Conservation (phyloP, 148 eudicot genomes). For the Rhododendron ferrugineum region DNA sequence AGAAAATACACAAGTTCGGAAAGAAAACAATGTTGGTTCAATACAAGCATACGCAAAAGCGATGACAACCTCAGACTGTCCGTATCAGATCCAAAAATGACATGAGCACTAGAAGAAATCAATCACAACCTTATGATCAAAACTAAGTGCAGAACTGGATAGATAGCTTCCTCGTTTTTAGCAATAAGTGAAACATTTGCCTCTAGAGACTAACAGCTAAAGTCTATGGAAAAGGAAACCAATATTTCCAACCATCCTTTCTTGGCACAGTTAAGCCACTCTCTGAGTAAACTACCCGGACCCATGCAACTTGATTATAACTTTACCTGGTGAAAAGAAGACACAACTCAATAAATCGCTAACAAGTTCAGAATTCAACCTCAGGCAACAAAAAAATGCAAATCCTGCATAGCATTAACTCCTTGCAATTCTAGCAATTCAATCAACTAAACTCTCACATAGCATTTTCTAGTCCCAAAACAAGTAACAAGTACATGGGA, state of each 20-base stretch:
- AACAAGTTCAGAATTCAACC: neutral
- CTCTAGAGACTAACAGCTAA: no score
- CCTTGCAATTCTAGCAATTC: neutral
- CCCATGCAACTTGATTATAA: neutral
- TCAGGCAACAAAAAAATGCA: neutral
- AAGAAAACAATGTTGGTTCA: neutral
- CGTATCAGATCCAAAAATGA: neutral
- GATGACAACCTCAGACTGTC: neutral
- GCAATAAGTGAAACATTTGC: no score
- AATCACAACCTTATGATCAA: no score
- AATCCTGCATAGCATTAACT: neutral
- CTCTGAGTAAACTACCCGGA: neutral
- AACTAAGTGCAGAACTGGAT: neutral
- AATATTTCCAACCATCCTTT: neutral
- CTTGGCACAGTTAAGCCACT: neutral
- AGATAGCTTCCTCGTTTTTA: neutral
- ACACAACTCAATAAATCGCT: neutral
- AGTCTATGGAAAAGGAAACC: neutral
- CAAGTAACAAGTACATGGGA: neutral
- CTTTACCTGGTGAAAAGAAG: conserved; percentile 1
- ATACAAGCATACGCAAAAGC: no score
- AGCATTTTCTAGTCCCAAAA: no score
- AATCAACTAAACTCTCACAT: neutral
- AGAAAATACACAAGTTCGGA: neutral
- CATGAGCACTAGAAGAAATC: neutral